phyloP scores from a whole-genome alignment of 768 basidiomycete genomes.

The Amanita rimosa region DNA sequence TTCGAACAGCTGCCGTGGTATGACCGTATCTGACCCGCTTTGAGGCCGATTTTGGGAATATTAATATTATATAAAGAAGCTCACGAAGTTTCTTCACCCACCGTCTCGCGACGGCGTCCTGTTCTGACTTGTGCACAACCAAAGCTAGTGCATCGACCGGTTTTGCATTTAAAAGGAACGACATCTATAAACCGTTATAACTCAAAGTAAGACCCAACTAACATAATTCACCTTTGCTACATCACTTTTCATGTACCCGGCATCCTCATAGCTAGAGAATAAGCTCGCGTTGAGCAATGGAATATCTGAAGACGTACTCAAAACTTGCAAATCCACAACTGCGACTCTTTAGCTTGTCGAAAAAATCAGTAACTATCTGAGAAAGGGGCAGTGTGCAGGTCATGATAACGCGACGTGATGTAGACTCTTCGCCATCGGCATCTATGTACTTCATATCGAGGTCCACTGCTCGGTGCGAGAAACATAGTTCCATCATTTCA shows the following conservation, averaged over 20 bases:
- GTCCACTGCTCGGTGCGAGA: conserved; percentile 71
- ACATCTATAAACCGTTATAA: conserved; percentile 44
- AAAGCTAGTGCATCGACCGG: conserved; percentile 90
- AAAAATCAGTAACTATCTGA: conserved; percentile 93
- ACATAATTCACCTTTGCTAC: conserved; percentile 56
- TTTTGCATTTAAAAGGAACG: conserved; percentile 79
- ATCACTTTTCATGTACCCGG: conserved; percentile 74
- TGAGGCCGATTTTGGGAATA: not conserved
- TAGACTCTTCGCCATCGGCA: conserved; percentile 29
- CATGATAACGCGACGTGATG: conserved; percentile 63
- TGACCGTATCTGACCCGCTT: conserved; percentile 60
- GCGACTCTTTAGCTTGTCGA: conserved; percentile 87
- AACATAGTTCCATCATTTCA: conserved; percentile 93
- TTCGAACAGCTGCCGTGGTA: conserved; percentile 88
- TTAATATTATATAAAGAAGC: conserved; percentile 16
- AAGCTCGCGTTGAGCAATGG: not conserved
- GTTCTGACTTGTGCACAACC: conserved; percentile 76
- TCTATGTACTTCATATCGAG: conserved; percentile 83
- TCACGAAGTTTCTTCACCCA: conserved; percentile 92
- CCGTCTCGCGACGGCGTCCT: conserved; percentile 59
- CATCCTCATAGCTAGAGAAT: conserved; percentile 77
- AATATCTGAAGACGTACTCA: conserved; percentile 43
- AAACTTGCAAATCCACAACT: conserved; percentile 90
- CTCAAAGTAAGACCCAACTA: not conserved
- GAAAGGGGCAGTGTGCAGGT: conserved; percentile 79